Percentiles rank a stretch among this genome's conserved stretches.
Conservation (phyloP, 2,329 filamentous ascomycete genomes). For the Curvularia hawaiiensis region DNA sequence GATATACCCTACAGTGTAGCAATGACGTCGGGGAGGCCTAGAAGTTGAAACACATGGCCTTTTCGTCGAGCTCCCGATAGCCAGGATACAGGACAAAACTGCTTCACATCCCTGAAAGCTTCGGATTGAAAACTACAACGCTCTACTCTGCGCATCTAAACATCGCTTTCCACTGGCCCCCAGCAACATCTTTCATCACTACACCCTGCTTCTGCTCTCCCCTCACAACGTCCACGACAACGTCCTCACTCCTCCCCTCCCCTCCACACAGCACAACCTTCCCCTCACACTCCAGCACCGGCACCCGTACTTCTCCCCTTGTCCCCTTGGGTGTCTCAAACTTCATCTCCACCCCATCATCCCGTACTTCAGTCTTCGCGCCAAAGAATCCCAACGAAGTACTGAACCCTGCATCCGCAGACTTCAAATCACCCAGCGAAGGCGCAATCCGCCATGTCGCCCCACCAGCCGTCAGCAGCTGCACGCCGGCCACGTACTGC, state of each 20-base stretch:
- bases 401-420: slow-evolving; percentile 46
- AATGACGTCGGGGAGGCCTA: background rate
- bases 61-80: background rate
- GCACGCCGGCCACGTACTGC: slow-evolving; percentile 50
- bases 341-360: slow-evolving; percentile 22
- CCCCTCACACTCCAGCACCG: slow-evolving; percentile 27
- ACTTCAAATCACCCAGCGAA: slow-evolving; percentile 40
- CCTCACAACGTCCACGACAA: slow-evolving; percentile 24
- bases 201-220: slow-evolving; percentile 18
- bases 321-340: slow-evolving; percentile 42
- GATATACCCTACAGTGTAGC: background rate
- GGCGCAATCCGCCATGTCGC: slow-evolving; percentile 47
- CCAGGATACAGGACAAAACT: background rate
- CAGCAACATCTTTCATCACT: slow-evolving; percentile 21
- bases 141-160: slow-evolving; percentile 17
- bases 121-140: too few species aligned
- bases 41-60: background rate
- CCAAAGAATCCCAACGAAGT: slow-evolving; percentile 47
- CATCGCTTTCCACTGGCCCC: slow-evolving; percentile 31
- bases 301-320: slow-evolving; percentile 35
- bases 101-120: background rate
- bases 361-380: slow-evolving; percentile 32
- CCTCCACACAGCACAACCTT: slow-evolving; percentile 25
- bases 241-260: slow-evolving; percentile 10
- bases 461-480: slow-evolving; percentile 46